A percentile compares a stretch with the other conserved stretches of the same genome.
Evolutionary conservation across 2,329 filamentous ascomycete species (phyloP).

Genomic region (Fusarium metavorans): DNA sequence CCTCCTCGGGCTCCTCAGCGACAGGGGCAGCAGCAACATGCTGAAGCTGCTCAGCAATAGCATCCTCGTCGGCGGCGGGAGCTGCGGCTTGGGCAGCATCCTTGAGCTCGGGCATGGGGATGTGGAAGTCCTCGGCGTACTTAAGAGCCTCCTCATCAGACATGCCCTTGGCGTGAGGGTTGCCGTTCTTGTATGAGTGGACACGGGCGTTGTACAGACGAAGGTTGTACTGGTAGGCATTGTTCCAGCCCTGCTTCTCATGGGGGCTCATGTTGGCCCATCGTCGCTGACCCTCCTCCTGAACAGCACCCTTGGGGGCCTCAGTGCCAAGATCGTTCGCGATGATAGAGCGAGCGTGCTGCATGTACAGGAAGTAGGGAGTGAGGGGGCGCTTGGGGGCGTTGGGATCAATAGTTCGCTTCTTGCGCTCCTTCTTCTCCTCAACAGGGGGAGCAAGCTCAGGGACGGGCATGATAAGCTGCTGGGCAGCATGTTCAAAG

Average conservation of each 20-base stretch:
- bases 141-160: slow-evolving; percentile 68
- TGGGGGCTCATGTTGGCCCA: slow-evolving; percentile 82
- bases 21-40: slow-evolving; percentile 53
- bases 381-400: slow-evolving; percentile 94
- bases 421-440: slow-evolving; percentile 91
- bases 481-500: slow-evolving; percentile 64
- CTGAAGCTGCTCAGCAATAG: slow-evolving; percentile 70
- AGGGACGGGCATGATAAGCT: slow-evolving; percentile 57
- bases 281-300: slow-evolving; percentile 86
- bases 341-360: slow-evolving; percentile 86
- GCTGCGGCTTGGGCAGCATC: slow-evolving; percentile 50
- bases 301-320: slow-evolving; percentile 86
- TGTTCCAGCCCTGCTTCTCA: slow-evolving; percentile 79
- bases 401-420: slow-evolving; percentile 88
- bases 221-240: slow-evolving; percentile 75
- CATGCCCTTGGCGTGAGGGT: slow-evolving; percentile 70
- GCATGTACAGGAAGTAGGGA: slow-evolving; percentile 95
- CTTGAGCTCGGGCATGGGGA: slow-evolving; percentile 65
- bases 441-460: slow-evolving; percentile 62
- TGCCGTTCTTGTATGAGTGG: slow-evolving; percentile 73
- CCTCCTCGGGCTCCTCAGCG: slow-evolving; percentile 57
- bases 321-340: slow-evolving; percentile 80
- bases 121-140: slow-evolving; percentile 70
- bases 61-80: slow-evolving; percentile 62
- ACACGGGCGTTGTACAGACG: slow-evolving; percentile 74